These are phyloP conservation scores for Zarea fungicola DNA, from an alignment of 2,329 filamentous ascomycete genomes.

Conservation along the genomic window DNA sequence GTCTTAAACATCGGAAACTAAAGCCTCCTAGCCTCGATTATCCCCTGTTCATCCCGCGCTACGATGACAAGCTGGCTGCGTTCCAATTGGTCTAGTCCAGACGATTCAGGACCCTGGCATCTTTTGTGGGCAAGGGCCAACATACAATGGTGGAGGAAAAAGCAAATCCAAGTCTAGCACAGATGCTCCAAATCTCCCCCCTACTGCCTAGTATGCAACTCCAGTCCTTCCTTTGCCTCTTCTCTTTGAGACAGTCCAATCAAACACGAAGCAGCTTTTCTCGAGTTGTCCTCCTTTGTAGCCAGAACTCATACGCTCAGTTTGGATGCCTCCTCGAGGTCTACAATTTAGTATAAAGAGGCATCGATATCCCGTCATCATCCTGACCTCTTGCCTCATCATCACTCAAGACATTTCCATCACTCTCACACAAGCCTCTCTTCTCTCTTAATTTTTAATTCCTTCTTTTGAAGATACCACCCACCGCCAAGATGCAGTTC, in stretches of 20 bases:
- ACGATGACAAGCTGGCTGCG: no score
- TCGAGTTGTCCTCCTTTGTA: neutral
- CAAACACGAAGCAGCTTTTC: neutral
- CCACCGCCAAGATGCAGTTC: neutral
- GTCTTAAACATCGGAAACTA: no score
- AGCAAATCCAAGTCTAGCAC: no score
- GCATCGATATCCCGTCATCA: neutral
- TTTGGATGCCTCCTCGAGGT: no score
- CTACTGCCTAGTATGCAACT: neutral
- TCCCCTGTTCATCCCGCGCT: no score
- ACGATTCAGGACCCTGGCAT: no score
- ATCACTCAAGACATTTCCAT: neutral
- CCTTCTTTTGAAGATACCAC: neutral
- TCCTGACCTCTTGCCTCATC: neutral
- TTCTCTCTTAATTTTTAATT: neutral
- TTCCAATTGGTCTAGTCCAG: no score
- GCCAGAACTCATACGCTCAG: no score
- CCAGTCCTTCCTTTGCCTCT: neutral
- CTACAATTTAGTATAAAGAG: neutral
- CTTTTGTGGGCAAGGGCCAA: no score
- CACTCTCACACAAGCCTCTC: neutral
- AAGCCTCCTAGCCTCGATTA: no score
- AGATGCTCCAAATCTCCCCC: no score
- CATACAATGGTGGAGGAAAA: no score
- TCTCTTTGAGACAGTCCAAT: neutral